Evolutionary conservation across 805 yeast genomes (phyloP), one percentile per base, ranked within the genome.

Genomic region (Yarrowia phangngaensis): DNA sequence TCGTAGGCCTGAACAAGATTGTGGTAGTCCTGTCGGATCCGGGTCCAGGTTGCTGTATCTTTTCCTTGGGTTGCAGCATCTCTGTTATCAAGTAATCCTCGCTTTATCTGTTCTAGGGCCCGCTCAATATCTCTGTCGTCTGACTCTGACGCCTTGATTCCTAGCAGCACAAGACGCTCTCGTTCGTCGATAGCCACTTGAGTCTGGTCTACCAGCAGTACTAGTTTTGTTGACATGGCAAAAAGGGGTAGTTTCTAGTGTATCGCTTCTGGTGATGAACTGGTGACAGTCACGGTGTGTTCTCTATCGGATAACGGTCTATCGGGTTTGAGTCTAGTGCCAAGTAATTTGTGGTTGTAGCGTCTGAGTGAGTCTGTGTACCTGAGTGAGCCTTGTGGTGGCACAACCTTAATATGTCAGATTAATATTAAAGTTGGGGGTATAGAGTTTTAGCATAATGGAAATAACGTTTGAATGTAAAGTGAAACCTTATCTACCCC

Each of bases 111-210:
- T 28, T 46, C 48, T 49, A 63, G 45, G 14, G 54, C 51, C 30
- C 55, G 50, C 23, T 55, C 55, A 24, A 64, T 58, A 20, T 62
- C 65, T 2, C 49, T 50, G 30, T 59, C 62, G 27, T 64, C 68
- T 6, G 56, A 41, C 5, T 52, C 51, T 4, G 64, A 53, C 15
- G 61, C 57, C 26, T 55, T 56, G 27, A 61, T 54, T 23, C 58
- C 59, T n/a, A 64, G 52, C 17, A 54, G 41, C 16, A 52, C 38
- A 28, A 64, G 55, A 20, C 67, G 55, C 33, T 58, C 54, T 16
- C 62, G 55, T 50, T 64, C 68, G 12, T 60, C 61, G 9, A 64
- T 55, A 3, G 63, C 55, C 12, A 60, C 59, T 38, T 56, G 57
- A 1, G 63, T 56, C 43, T 58, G 60, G 51, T 64, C 68, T 3